Evolutionary conservation across 176 grass and related monocot genomes (phyloP).

Genomic region (Phyllostachys edulis): DNA sequence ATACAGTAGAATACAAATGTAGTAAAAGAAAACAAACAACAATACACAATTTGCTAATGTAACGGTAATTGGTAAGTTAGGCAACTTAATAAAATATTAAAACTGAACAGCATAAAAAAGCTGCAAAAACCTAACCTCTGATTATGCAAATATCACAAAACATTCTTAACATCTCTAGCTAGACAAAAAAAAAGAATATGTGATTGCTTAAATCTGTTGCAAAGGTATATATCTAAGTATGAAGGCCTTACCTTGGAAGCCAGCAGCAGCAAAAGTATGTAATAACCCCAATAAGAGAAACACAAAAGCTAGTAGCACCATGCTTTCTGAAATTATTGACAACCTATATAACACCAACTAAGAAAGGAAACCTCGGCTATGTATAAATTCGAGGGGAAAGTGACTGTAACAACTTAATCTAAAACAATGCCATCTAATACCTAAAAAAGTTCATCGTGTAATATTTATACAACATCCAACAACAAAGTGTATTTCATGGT

Average conservation of each 20-base stretch:
- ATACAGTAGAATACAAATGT: no score
- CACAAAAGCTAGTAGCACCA: constrained; percentile 39
- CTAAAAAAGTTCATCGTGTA: neutral
- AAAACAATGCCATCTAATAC: neutral
- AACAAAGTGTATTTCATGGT: neutral
- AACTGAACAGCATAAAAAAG: no score
- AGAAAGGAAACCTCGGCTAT: neutral
- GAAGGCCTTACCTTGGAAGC: constrained; percentile 38
- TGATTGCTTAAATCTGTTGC: no score
- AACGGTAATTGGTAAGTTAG: no score
- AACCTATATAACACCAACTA: neutral
- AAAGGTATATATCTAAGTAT: neutral
- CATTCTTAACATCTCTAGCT: no score
- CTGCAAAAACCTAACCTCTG: no score
- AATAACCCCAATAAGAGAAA: constrained; percentile 30
- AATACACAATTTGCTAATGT: no score
- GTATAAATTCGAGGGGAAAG: neutral
- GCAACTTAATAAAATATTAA: no score
- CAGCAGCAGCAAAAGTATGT: constrained; percentile 26
- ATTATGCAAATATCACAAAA: no score
- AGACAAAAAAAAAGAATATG: no score
- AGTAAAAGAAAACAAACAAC: no score
- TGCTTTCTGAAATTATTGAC: constrained; percentile 18
- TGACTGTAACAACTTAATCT: neutral
- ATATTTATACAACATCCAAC: constrained; percentile 16